Evolutionary conservation across 768 basidiomycete genomes (phyloP).

Genomic region (Tulasnella sp.): DNA sequence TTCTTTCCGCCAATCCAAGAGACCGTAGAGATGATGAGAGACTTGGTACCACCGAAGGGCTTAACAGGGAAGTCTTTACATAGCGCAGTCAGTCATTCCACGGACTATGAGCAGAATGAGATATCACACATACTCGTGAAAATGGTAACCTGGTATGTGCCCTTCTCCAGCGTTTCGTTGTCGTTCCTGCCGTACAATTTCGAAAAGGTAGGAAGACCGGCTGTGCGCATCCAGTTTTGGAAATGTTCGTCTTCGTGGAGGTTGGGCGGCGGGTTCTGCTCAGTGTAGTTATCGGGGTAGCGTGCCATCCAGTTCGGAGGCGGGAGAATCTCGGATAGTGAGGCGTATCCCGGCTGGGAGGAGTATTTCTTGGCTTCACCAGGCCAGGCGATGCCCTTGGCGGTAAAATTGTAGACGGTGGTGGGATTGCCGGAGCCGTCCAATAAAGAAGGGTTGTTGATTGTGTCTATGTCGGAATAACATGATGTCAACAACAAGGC

Average conservation of each 20-base stretch:
- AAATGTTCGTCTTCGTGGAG: constrained; percentile 76
- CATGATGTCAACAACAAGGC: background rate
- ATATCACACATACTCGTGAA: constrained; percentile 56
- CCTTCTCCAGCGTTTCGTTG: constrained; percentile 50
- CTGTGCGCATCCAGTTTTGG: constrained; percentile 99
- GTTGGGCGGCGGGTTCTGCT: constrained; percentile 53
- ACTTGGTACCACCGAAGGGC: constrained; percentile 88
- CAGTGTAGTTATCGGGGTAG: constrained; percentile 65
- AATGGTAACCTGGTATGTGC: constrained; percentile 61
- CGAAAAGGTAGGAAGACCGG: constrained; percentile 91
- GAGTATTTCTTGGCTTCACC: constrained; percentile 88
- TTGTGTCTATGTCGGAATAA: constrained; percentile 49
- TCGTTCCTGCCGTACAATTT: constrained; percentile 94
- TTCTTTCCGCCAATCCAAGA: constrained; percentile 99
- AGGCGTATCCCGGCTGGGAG: constrained; percentile 45
- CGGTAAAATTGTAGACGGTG: constrained; percentile 58
- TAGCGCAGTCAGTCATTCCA: background rate
- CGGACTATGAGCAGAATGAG: constrained; percentile 13
- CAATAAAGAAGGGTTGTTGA: constrained; percentile 45
- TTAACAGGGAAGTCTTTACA: constrained; percentile 81
- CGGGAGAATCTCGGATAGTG: constrained; percentile 58
- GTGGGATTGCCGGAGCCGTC: constrained; percentile 36
- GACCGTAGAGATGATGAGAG: constrained; percentile 91
- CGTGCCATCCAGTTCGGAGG: constrained; percentile 81
- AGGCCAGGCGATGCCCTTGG: constrained; percentile 84